Evolutionary conservation across 441 rosid species (phyloP), one percentile per base, ranked within the genome.

Genomic region (Mallotus repandus): DNA sequence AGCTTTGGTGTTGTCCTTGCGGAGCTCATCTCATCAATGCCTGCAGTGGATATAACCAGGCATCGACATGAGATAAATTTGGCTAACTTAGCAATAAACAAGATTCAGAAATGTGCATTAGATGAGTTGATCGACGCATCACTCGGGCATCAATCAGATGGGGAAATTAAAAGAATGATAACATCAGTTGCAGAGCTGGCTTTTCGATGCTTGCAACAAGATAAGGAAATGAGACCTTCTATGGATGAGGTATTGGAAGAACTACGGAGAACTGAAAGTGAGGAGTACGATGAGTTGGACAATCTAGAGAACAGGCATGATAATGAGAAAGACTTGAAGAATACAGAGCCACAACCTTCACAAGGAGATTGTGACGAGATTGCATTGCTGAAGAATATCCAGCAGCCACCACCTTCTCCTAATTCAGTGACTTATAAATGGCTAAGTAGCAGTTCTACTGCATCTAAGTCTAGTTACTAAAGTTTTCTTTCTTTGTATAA

Each of bases 1-100:
- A 89, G 95, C 80, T 94, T 91, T 59, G 96, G 96, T 22, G 96
- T 94, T 32, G 90, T 91, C 38, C 89, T 94, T 43, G 74, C 80
- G n/a, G 92, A 94, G 83, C 90, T 94, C 32, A 70, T 90, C 69
- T 91, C 97, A 0, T 89, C 93, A 3, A 81, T 81, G 89, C 92
- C 91, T 50, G 96, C 96, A 35, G 89, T 94, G 50, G 98, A 94
- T 70, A 82, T 88, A 19, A 82, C 46, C 6, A 89, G 96, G 72
- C 71, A 85, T 69, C 80, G 70, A 79, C 74, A 78, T 29, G 95
- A 89, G 80, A 87, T 94, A 46, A 91, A 88, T 74, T 74, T 94
- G 81, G 83, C 92, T 2, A 90, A 70, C 71, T 81, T 90, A 13
- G 96, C 97, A 13, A 78, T 89, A 21, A 86, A 74, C 77, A 89